These are phyloP conservation scores for Apiospora pterosperma DNA, from an alignment of 2,329 filamentous ascomycete genomes.

Conservation along the genomic window DNA sequence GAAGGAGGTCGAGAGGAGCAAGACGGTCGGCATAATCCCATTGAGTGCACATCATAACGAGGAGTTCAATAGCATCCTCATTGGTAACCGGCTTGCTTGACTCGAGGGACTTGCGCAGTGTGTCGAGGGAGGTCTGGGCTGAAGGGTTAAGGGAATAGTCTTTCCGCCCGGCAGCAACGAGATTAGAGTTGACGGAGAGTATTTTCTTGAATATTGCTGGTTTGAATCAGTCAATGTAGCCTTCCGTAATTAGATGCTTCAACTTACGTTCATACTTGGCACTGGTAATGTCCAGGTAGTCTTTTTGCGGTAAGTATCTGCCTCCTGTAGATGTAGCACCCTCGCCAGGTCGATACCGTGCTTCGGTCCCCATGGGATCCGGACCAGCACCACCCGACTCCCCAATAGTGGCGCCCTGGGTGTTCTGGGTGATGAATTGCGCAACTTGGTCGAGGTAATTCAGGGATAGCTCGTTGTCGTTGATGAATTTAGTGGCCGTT, in stretches of 20 bases:
- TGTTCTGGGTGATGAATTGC: conserved; percentile 88
- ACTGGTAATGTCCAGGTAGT: conserved; percentile 73
- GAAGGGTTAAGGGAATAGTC: conserved; percentile 69
- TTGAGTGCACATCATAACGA: conserved; percentile 67
- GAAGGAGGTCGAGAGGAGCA: conserved; percentile 80
- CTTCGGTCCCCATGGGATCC: conserved; percentile 77
- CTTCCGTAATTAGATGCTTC: neutral
- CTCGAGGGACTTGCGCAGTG: conserved; percentile 63
- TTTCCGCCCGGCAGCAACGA: conserved; percentile 69
- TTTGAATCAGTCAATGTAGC: conserved; percentile 46
- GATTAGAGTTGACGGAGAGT: conserved; percentile 67
- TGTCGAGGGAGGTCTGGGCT: conserved; percentile 61
- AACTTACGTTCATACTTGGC: conserved; percentile 62
- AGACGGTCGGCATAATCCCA: conserved; percentile 83
- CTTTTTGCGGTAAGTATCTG: conserved; percentile 71
- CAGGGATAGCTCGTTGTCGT: conserved; percentile 82
- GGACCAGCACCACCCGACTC: conserved; percentile 51
- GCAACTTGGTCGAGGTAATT: conserved; percentile 88
- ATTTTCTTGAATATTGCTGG: conserved; percentile 75
- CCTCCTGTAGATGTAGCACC: conserved; percentile 40
- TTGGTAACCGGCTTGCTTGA: conserved; percentile 46
- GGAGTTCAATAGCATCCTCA: conserved; percentile 54
- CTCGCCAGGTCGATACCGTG: conserved; percentile 74
- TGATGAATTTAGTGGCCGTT: conserved; percentile 84
- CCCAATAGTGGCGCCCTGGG: conserved; percentile 80